Percentiles rank a stretch among this genome's conserved stretches.
These are phyloP conservation scores for Lagerstroemia fauriei DNA, from an alignment of 441 rosid species.

Conservation along the genomic window DNA sequence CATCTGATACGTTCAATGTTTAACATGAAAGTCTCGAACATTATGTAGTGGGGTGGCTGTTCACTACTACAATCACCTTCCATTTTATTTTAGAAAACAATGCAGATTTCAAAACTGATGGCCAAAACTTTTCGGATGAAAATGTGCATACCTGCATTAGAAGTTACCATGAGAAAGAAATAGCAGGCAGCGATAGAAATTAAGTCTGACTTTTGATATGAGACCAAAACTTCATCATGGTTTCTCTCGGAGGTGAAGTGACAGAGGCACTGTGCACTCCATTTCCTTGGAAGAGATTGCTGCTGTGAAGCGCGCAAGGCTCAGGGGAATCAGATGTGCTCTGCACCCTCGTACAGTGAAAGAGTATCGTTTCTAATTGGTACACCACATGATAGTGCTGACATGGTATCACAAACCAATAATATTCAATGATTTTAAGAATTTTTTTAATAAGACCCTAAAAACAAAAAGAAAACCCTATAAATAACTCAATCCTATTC, in stretches of 20 bases:
- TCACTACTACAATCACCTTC: too few species aligned
- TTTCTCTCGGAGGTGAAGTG: slow-evolving; percentile 38
- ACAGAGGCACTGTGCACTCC: slow-evolving; percentile 19
- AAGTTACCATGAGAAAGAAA: slow-evolving; percentile 68
- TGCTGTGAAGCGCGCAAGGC: slow-evolving; percentile 25
- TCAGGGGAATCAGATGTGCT: slow-evolving; percentile 36
- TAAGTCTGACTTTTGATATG: slow-evolving; percentile 54
- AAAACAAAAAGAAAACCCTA: too few species aligned
- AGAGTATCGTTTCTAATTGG: too few species aligned
- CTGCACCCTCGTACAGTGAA: slow-evolving; percentile 11
- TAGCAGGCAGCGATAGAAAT: slow-evolving; percentile 50
- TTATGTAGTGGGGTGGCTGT: too few species aligned
- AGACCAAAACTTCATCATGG: slow-evolving; percentile 39
- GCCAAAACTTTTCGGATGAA: background rate
- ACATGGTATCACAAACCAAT: too few species aligned
- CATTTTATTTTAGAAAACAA: too few species aligned
- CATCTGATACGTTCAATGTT: too few species aligned
- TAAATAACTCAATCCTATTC: too few species aligned
- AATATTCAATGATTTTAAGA: too few species aligned
- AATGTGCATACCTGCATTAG: slow-evolving; percentile 72
- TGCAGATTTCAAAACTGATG: background rate
- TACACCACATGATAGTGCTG: too few species aligned
- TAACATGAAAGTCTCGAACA: too few species aligned
- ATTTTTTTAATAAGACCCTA: too few species aligned
- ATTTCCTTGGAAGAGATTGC: slow-evolving; percentile 38